These are phyloP conservation scores for Verticillium nonalfalfae DNA, from an alignment of 2,329 filamentous ascomycete species.

Conservation along the genomic window DNA sequence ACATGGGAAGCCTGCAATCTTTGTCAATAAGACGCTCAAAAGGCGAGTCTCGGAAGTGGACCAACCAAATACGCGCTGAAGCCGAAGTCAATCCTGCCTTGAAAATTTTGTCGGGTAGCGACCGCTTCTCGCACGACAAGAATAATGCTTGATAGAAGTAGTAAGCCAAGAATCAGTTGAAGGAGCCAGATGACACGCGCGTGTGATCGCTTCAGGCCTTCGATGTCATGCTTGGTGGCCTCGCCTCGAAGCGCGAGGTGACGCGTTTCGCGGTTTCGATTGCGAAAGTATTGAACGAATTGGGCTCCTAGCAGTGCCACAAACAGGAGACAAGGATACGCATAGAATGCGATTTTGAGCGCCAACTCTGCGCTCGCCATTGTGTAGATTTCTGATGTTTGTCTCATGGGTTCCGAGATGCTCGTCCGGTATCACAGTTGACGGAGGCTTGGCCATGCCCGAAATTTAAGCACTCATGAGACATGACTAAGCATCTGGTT, in stretches of 20 bases:
- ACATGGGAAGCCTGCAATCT: slow-evolving; percentile 28
- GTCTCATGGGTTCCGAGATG: no score
- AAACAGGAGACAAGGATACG: slow-evolving; percentile 32
- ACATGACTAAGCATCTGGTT: no score
- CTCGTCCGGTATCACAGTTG: no score
- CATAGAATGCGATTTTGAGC: slow-evolving; percentile 31
- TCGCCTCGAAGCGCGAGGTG: slow-evolving; percentile 13
- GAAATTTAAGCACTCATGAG: no score
- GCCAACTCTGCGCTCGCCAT: slow-evolving; percentile 28
- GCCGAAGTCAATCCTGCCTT: slow-evolving; percentile 23
- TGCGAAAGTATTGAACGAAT: slow-evolving; percentile 27
- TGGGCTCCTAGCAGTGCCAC: slow-evolving; percentile 26
- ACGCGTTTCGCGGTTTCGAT: slow-evolving; percentile 19
- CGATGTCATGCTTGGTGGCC: slow-evolving; percentile 20
- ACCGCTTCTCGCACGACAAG: slow-evolving; percentile 24
- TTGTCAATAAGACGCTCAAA: slow-evolving; percentile 2
- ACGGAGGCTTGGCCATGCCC: no score
- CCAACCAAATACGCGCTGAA: slow-evolving; percentile 33
- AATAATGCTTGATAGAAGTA: slow-evolving; percentile 27
- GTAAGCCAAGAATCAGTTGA: slow-evolving; percentile 23
- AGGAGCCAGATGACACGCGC: slow-evolving; percentile 25
- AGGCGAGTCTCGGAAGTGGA: neutral
- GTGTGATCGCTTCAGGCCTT: slow-evolving; percentile 21
- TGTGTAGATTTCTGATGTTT: neutral
- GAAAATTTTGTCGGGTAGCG: slow-evolving; percentile 14